phyloP scores from a whole-genome alignment of 148 eudicot genomes.

The Gaultheria prostrata region DNA sequence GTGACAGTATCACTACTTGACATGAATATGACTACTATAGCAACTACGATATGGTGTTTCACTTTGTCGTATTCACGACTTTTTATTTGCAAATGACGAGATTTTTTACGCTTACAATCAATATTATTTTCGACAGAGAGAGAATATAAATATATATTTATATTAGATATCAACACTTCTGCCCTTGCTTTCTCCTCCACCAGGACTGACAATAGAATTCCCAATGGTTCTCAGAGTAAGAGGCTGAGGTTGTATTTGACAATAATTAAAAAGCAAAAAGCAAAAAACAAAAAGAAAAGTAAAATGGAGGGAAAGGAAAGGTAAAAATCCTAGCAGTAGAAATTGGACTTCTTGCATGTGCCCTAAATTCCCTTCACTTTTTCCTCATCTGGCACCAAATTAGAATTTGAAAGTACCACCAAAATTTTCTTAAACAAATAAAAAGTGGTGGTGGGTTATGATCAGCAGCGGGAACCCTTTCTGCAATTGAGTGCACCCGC shows the following conservation, averaged over 20 bases:
- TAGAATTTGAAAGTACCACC: not conserved
- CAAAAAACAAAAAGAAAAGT: slow-evolving; percentile 8
- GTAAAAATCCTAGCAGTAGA: not conserved
- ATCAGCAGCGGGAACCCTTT: slow-evolving; percentile 60
- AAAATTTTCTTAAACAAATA: not conserved
- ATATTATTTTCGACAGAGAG: not conserved
- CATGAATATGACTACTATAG: not conserved
- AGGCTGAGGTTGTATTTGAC: slow-evolving; percentile 47
- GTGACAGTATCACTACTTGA: not conserved
- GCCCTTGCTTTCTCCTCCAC: slow-evolving; percentile 41
- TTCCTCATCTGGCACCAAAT: not conserved
- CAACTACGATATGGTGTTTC: not conserved
- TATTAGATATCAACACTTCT: slow-evolving; percentile 41
- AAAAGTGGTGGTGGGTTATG: not conserved
- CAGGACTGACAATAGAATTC: slow-evolving; percentile 8
- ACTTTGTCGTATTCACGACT: not conserved
- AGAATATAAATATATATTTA: slow-evolving; percentile 16
- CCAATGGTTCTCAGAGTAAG: slow-evolving; percentile 33
- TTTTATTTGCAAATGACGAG: too few species aligned
- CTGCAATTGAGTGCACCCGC: slow-evolving; percentile 60
- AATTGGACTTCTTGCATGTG: slow-evolving; percentile 13
- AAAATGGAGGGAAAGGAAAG: slow-evolving; percentile 17
- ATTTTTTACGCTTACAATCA: too few species aligned
- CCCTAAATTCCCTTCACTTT: slow-evolving; percentile 4
- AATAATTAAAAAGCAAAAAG: not conserved